Conservation (phyloP, 352 stramenopile species). For the Phytophthora foliorum region DNA sequence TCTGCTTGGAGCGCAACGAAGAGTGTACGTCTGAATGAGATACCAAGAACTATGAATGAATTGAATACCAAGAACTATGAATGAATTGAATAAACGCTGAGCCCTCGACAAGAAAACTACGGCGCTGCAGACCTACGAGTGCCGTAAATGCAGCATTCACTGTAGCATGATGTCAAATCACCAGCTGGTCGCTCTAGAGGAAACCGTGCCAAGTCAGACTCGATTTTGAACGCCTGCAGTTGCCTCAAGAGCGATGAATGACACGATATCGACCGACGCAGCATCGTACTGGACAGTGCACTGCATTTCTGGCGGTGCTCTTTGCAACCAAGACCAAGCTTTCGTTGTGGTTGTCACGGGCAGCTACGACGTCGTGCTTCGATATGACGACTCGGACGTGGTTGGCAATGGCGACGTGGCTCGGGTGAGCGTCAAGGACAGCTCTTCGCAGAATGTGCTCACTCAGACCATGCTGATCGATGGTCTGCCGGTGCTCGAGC, state of each 20-base stretch:
- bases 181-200: neutral
- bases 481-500: constrained; percentile 26
- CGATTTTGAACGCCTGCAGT: neutral
- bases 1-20: constrained; percentile 23
- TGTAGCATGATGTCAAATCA: constrained; percentile 16
- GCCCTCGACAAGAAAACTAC: neutral
- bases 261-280: constrained; percentile 6
- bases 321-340: constrained; percentile 18
- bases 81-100: constrained; percentile 11
- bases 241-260: constrained; percentile 11
- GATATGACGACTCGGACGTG: constrained; percentile 8
- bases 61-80: constrained; percentile 10
- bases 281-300: constrained; percentile 28
- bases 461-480: constrained; percentile 21
- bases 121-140: neutral
- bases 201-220: constrained; percentile 1
- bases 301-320: constrained; percentile 4
- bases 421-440: constrained; percentile 11
- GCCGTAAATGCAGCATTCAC: constrained; percentile 6
- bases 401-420: constrained; percentile 21
- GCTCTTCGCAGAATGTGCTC: neutral
- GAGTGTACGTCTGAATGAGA: constrained; percentile 32
- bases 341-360: constrained; percentile 36
- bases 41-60: constrained; percentile 7
- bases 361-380: constrained; percentile 31